Evolutionary conservation across 345 rosid species (phyloP).

Genomic region (Noccaea bulbosa): DNA sequence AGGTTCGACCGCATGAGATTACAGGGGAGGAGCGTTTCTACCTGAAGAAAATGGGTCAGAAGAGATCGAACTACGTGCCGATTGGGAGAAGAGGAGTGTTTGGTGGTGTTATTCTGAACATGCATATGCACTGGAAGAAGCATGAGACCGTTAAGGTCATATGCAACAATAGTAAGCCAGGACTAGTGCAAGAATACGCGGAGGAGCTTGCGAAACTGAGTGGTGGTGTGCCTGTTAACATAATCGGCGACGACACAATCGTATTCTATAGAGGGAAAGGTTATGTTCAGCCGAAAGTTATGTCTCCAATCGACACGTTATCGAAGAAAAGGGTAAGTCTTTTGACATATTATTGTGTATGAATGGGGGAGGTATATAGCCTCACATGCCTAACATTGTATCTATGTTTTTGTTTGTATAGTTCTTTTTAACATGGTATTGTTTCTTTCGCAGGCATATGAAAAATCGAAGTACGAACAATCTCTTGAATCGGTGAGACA

Average conservation of each 20-base stretch:
- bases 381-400: not conserved
- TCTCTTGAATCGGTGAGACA: slow-evolving; percentile 82
- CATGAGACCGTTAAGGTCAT: slow-evolving; percentile 96
- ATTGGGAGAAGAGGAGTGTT: slow-evolving; percentile 88
- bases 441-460: slow-evolving; percentile 64
- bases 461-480: slow-evolving; percentile 87
- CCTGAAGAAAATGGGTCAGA: slow-evolving; percentile 86
- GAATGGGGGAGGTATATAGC: not conserved
- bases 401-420: not conserved
- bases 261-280: slow-evolving; percentile 82
- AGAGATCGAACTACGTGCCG: slow-evolving; percentile 80
- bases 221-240: slow-evolving; percentile 83
- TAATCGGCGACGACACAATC: slow-evolving; percentile 74
- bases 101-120: slow-evolving; percentile 91
- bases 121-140: slow-evolving; percentile 95
- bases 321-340: slow-evolving; percentile 74
- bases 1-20: slow-evolving; percentile 70
- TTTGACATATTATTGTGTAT: slow-evolving; percentile 4
- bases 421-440: slow-evolving; percentile 2
- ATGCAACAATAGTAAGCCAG: slow-evolving; percentile 81
- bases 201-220: slow-evolving; percentile 83
- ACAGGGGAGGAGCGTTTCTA: slow-evolving; percentile 87
- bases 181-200: slow-evolving; percentile 65
- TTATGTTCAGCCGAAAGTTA: slow-evolving; percentile 87
- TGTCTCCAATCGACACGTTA: slow-evolving; percentile 87